Evolutionary conservation across 176 grass and related monocot genomes (phyloP), one percentile per base, ranked within the genome.

Genomic region (Juncus inflexus): DNA sequence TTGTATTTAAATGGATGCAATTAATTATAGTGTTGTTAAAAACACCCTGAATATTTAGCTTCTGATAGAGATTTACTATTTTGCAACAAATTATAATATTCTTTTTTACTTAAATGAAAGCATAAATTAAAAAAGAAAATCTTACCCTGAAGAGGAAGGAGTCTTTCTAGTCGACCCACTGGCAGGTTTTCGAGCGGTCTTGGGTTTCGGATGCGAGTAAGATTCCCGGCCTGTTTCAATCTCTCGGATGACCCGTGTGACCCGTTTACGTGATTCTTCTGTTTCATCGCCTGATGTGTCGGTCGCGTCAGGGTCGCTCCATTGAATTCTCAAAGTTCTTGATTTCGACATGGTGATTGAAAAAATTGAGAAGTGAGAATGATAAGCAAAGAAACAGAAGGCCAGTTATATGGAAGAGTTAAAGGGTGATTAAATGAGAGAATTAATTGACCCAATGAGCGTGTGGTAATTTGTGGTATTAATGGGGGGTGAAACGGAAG

Each of bases 281-380:
- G 52, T 60, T 50, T 83, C 80, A 60, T 77, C 81, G 38, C 61
- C 69, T 2, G 55, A 78, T 7, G 76, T 55, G 49, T 80, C 81
- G 0, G 81, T 83, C 3, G 62, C 75, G 19, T 83, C 81, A 4
- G 81, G 81, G 55, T 83, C 75, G 40, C 42, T 78, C 75, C 75
- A 83, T 67, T 78, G 77, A 60, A 83, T 67, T 36, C 81, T 67
- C 55, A 83, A 66, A 42, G 68, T 83, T 19, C 75, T 69, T 3
- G 62, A 35, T 72, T 75, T 83, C 15, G 69, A 60, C 81, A 83
- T 83, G 45, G 42, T 38, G 4, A 35, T 58, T n/a, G 38, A 12
- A 6, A 15, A 42, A 6, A 28, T 28, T 28, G 19, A 28, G 19
- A 28, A 28, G 6, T 2, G 4, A 9, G 43, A 47, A 47, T 47